Evolutionary conservation across 805 yeast species (phyloP), one percentile per base, ranked within the genome.

Genomic region (Limtongia smithiae): DNA sequence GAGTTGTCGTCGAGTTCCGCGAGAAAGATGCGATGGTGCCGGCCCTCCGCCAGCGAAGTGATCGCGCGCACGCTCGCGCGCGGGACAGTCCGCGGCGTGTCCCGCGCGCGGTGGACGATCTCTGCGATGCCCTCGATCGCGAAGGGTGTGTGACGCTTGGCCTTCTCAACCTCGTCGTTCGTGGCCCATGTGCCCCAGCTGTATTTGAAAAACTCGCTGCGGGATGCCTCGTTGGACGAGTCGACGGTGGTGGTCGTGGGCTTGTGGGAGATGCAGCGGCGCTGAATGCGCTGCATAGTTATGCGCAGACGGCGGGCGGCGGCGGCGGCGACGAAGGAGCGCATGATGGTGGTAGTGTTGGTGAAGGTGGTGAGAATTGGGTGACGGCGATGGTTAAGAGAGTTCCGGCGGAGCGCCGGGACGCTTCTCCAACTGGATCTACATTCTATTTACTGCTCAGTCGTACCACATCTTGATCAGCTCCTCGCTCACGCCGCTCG

Each of bases 401-500:
- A n/a, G n/a, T n/a, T n/a, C n/a, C n/a, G n/a, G n/a, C n/a, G n/a
- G n/a, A n/a, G n/a, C n/a, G n/a, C n/a, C n/a, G n/a, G n/a, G n/a
- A n/a, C n/a, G n/a, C n/a, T n/a, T n/a, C n/a, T n/a, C n/a, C n/a
- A n/a, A n/a, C n/a, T n/a, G n/a, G 31, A 33, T 33, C 2, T 33
- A 27, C 9, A 15, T 18, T 25, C n/a, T 36, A 15, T 14, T 21
- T 2, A 22, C 39, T 32, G 14, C 21, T 28, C 28, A 55, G 24
- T 54, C 58, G 34, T 55, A 54, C 58, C 57, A 93, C 81, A 93
- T 88, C 70, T 93, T 93, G 66, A 93, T 93, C 68, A 93, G 77
- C 70, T 93, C 99, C 67, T 93, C 98, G n/a, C 95, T 84, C 18
- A 93, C 98, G 0, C 97, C 97, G 52, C 95, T 84, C 11, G 98